phyloP scores from a whole-genome alignment of 805 yeast species.

The Sugiyamaella qingdaonensis region DNA sequence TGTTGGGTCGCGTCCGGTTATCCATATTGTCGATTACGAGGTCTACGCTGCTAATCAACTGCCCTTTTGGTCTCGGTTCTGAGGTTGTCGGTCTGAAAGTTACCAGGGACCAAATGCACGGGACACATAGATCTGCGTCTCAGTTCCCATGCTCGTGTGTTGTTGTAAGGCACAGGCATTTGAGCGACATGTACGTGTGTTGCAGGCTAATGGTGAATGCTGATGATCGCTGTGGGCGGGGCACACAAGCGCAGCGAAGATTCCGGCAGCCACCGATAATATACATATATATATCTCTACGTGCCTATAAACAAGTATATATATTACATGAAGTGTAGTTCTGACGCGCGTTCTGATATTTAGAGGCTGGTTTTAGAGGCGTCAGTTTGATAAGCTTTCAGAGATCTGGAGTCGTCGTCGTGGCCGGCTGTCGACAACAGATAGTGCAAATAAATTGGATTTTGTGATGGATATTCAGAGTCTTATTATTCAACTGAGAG shows the following conservation, averaged over 20 bases:
- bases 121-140: neutral
- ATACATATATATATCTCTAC: no score
- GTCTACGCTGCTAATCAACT: no score
- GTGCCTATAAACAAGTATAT: no score
- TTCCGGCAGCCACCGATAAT: neutral
- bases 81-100: neutral
- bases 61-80: neutral
- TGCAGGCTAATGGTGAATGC: neutral
- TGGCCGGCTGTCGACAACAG: no score
- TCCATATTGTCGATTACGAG: no score
- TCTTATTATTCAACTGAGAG: neutral
- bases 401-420: no score
- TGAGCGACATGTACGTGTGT: neutral
- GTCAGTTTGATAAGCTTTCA: no score
- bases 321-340: no score
- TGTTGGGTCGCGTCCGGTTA: no score
- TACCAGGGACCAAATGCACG: conserved; percentile 1
- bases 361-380: no score
- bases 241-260: neutral
- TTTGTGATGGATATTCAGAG: conserved; percentile 3
- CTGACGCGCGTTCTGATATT: no score
- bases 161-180: neutral
- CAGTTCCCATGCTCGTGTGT: neutral
- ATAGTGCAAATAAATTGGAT: neutral
- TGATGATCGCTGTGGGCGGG: conserved; percentile 2